Conservation (phyloP, 768 basidiomycete species). For the Multifurca ochricompacta region DNA sequence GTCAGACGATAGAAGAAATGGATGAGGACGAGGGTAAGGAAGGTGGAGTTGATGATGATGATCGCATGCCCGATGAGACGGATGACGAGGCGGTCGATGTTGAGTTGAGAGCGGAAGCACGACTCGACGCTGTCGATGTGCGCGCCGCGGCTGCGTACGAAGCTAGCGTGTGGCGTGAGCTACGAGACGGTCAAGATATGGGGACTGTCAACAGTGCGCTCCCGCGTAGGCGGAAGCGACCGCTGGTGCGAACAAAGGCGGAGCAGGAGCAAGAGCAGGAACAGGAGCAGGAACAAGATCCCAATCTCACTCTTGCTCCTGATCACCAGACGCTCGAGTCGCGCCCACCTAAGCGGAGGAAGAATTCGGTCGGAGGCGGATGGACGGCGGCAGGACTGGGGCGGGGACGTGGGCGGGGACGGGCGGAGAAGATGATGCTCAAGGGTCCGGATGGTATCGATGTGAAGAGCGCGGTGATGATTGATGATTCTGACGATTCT, state of each 20-base stretch:
- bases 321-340: too few relatives aligned
- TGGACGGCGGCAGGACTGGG: background rate
- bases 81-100: constrained; percentile 32
- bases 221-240: background rate
- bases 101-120: constrained; percentile 39
- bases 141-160: constrained; percentile 32
- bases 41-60: background rate
- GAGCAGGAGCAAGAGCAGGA: background rate
- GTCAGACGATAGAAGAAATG: constrained; percentile 8
- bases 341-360: constrained; percentile 6
- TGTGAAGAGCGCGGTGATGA: constrained; percentile 15
- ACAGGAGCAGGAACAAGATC: background rate
- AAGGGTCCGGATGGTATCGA: constrained; percentile 8
- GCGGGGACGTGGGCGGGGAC: too few relatives aligned
- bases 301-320: background rate
- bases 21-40: background rate
- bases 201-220: background rate
- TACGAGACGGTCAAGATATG: background rate
- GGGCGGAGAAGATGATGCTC: too few relatives aligned
- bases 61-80: constrained; percentile 27
- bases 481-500: constrained; percentile 13
- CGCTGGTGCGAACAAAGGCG: background rate
- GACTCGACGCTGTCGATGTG: constrained; percentile 34
- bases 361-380: background rate
- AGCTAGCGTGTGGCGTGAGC: constrained; percentile 33